Evolutionary conservation across 257 asterid species (phyloP), one percentile per base, ranked within the genome.

Genomic region (Plantago ovata): DNA sequence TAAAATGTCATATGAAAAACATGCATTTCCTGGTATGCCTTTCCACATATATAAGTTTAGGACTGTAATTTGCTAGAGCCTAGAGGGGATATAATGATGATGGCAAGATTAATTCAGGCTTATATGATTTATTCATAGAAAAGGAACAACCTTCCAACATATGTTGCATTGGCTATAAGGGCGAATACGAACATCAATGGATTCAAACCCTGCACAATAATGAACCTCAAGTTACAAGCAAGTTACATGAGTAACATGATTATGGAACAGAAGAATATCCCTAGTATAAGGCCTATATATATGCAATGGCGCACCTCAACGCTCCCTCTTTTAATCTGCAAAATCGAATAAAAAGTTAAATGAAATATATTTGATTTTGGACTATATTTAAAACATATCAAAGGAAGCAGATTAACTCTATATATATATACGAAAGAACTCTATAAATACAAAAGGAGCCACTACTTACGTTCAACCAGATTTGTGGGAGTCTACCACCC

Each of bases 401-500:
- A 45, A 24, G 13, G 36, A 13, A 9, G 1, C 43, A 9, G 15
- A 59, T 4, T 59, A n/a, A 28, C 4, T 8, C 4, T 28, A 1
- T 7, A 12, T n/a, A n/a, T n/a, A n/a, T n/a, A n/a, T n/a, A n/a
- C n/a, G n/a, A n/a, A n/a, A n/a, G n/a, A n/a, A n/a, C n/a, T n/a
- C n/a, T n/a, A n/a, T n/a, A n/a, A n/a, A n/a, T n/a, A n/a, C n/a
- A n/a, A n/a, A 43, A 16, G 13, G 22, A 38, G 41, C 36, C 7
- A 6, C 4, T 28, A 33, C 24, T 48, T 41, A 69, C 82, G 61
- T 73, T 72, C 50, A 72, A 58, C 79, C 73, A 76, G 38, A 76
- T 76, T 66, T 76, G 82, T 24, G 82, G 82, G 68, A 76, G 44
- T 61, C 82, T 38, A 7, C 82, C 79, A 3, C 82, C 82, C 79